These are phyloP conservation scores for Akanthomyces dipterigenus DNA, from an alignment of 2,329 filamentous ascomycete genomes.

Conservation along the genomic window DNA sequence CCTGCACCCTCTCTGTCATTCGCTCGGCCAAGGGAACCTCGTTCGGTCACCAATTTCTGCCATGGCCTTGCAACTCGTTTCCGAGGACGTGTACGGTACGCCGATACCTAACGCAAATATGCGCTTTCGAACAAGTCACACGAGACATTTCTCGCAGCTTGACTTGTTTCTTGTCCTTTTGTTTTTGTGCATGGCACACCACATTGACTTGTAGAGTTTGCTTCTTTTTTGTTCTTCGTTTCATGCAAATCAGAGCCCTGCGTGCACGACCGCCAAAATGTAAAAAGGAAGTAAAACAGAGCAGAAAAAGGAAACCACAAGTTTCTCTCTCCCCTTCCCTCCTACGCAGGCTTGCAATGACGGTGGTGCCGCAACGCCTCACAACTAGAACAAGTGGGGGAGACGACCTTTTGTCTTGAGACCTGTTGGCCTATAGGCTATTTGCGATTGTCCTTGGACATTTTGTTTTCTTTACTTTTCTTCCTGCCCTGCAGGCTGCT, in stretches of 20 bases:
- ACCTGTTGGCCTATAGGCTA: neutral
- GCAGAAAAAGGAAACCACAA: neutral
- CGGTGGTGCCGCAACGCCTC: neutral
- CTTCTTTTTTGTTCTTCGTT: conserved; percentile 2
- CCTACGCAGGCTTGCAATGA: no score
- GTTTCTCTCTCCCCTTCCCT: neutral
- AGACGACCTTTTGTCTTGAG: neutral
- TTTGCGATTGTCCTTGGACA: neutral
- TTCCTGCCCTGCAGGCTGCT: no score
- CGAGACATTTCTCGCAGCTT: no score
- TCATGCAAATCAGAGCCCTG: neutral
- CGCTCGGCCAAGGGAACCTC: neutral
- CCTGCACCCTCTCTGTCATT: neutral
- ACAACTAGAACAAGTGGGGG: neutral
- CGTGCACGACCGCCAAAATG: neutral
- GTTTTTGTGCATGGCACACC: neutral
- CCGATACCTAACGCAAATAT: no score
- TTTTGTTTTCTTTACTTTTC: neutral
- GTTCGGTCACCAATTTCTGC: neutral
- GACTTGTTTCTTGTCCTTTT: neutral
- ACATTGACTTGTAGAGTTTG: neutral
- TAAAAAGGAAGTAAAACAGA: neutral
- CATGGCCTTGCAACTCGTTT: neutral
- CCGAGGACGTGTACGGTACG: neutral
- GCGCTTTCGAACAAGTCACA: no score